Percentiles rank a stretch among this genome's conserved stretches.
Conservation (phyloP, 1,284 basidiomycete genomes). For the Ceratobasidium theobromae region DNA sequence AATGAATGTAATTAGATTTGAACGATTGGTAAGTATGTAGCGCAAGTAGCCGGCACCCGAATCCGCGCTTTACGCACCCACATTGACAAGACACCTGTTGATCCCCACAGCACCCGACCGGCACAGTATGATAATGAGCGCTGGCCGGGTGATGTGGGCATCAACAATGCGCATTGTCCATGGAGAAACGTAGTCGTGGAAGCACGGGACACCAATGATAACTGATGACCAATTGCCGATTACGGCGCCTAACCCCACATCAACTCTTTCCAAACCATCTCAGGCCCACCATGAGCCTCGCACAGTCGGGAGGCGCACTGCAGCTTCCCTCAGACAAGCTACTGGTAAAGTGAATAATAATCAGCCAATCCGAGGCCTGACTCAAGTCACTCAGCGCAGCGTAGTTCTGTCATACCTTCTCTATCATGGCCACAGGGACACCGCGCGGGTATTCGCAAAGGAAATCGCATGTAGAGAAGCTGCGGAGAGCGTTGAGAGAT, state of each 20-base stretch:
- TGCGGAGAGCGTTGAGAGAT: conserved; percentile 7
- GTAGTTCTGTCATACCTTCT: conserved; percentile 21
- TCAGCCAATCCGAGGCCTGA: background rate
- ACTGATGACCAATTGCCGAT: background rate
- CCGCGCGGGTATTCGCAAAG: conserved; percentile 4
- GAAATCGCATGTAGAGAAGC: background rate
- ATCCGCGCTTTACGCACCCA: background rate
- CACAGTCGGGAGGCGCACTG: background rate
- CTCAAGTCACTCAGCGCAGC: conserved; percentile 7
- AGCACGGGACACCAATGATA: background rate
- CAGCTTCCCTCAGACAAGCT: background rate
- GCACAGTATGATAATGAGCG: background rate
- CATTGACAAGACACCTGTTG: background rate
- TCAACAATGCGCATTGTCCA: background rate
- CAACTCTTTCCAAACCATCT: background rate
- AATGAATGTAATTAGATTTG: background rate
- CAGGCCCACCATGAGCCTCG: conserved; percentile 14
- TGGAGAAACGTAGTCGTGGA: conserved; percentile 1
- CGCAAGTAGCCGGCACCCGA: too few species aligned
- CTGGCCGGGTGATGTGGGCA: conserved; percentile 22
- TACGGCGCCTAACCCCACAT: background rate
- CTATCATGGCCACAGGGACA: conserved; percentile 27
- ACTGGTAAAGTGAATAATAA: background rate
- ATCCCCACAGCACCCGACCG: conserved; percentile 3
- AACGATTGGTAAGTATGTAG: too few species aligned